Base-by-base conservation (phyloP, 495 filamentous ascomycete genomes). In the Recurvomyces mirabilis region DNA sequence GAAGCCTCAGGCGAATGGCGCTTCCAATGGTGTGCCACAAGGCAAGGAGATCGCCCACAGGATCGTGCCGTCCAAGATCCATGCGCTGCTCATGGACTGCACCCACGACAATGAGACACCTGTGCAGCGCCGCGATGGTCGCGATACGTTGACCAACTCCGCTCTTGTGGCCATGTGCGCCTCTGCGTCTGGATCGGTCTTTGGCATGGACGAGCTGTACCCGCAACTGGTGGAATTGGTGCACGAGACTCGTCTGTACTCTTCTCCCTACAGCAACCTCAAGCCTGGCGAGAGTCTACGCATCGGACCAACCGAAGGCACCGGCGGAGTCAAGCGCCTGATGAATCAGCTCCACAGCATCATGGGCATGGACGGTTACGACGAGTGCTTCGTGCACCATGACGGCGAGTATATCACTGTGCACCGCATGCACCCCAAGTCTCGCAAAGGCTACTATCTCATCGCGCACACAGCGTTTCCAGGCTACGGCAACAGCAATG, bases 171-270 rank as follows among this genome's bases (percentile, higher is more conserved):
- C 76, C 41, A 94, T 99, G 87, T 99, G 93, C 62, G 78, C 87
- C 19, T 93, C 83, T 50, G 84, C 87, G 1, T 85, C 80, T 22
- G 93, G 93, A 23, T 94, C 88, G 56, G 93, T 95, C 14, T 91
- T 95, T 80, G 93, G 93, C n/a, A 95, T 93, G 56, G 93, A 99
- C 56, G 93, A 99, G 59, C 73, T 96, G 42, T 99, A 99, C 55
- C 93, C 93, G 3, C 78, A 80, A 42, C 68, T 94, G 37, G 75
- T 96, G 17, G 85, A 99, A 53, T 74, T 99, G 17, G 93, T 99
- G 12, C 69, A 78, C 32, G 93, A 99, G 56, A 88, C 74, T 14
- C 72, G 93, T 32, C 64, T 78, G 2, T 99, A 99, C 58, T 67
- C 75, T 6, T 87, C 84, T 2, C 67, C 73, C 24, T 64, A 59